Evolutionary conservation across 1,284 basidiomycete species (phyloP).

Genomic region (Caloboletus inedulis): DNA sequence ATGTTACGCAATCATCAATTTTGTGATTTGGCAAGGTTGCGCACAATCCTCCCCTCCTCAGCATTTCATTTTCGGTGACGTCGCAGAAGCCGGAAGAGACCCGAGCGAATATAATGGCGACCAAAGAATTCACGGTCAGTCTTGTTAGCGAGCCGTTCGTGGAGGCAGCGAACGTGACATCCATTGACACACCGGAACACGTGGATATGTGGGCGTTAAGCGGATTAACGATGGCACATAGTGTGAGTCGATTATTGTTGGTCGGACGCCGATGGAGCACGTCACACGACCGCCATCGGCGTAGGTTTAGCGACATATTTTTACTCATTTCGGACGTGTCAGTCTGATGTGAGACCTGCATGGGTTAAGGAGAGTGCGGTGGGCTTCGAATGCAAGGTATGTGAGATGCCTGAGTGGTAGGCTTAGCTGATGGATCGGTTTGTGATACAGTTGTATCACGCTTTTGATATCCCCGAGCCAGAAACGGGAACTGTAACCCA

Average conservation of each 20-base stretch:
- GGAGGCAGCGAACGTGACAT: constrained; percentile 68
- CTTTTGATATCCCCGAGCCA: constrained; percentile 50
- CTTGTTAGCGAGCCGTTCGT: constrained; percentile 75
- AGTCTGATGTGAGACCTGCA: constrained; percentile 56
- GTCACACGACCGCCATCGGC: constrained; percentile 18
- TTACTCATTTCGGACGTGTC: constrained; percentile 15
- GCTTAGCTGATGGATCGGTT: constrained; percentile 5
- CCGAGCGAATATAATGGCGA: constrained; percentile 61
- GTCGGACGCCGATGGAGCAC: constrained; percentile 5
- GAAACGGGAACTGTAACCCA: constrained; percentile 43
- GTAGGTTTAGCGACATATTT: neutral
- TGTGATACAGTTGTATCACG: constrained; percentile 47
- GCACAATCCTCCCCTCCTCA: constrained; percentile 64
- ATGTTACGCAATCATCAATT: constrained; percentile 32
- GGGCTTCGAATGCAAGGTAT: constrained; percentile 69
- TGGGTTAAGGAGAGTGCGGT: constrained; percentile 71
- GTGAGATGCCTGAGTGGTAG: constrained; percentile 10
- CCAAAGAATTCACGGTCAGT: constrained; percentile 71
- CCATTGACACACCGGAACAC: constrained; percentile 62
- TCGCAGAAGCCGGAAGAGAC: constrained; percentile 59
- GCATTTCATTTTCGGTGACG: constrained; percentile 53
- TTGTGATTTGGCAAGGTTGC: constrained; percentile 42
- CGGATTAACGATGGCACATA: constrained; percentile 61
- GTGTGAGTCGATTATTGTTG: constrained; percentile 44
- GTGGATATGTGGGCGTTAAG: constrained; percentile 72